Percentiles rank a stretch among this genome's conserved stretches.
phyloP scores from a whole-genome alignment of 2,329 filamentous ascomycete genomes.

The Sphaerulina populicola region DNA sequence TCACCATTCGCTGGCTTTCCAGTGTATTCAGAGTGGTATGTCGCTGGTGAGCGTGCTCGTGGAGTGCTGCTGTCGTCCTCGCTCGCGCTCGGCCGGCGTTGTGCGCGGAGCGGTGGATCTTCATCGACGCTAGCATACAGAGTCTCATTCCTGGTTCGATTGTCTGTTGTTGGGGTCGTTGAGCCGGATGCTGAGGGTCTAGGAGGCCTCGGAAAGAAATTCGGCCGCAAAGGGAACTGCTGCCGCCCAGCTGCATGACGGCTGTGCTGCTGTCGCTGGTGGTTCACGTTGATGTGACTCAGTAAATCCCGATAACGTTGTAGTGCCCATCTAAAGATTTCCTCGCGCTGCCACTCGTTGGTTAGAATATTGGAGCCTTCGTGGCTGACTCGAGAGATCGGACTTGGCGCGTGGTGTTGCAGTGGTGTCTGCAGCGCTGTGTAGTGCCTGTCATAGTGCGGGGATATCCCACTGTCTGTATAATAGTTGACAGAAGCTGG shows the following conservation, averaged over 20 bases:
- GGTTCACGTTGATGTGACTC: constrained; percentile 41
- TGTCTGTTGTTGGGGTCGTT: constrained; percentile 24
- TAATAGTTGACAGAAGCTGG: constrained; percentile 1
- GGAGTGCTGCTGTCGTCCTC: constrained; percentile 14
- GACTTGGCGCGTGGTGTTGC: background rate
- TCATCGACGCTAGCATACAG: constrained; percentile 7
- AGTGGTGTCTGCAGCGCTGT: background rate
- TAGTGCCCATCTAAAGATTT: constrained; percentile 40
- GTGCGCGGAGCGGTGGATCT: constrained; percentile 8
- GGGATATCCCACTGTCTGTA: background rate
- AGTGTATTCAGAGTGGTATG: constrained; percentile 5
- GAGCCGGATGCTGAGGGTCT: constrained; percentile 48
- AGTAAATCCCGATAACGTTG: constrained; percentile 44
- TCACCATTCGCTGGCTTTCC: constrained; percentile 19
- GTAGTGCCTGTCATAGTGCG: constrained; percentile 1
- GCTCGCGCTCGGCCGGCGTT: constrained; percentile 3
- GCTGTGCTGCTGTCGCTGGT: constrained; percentile 35
- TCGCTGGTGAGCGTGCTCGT: constrained; percentile 12
- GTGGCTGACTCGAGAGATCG: background rate
- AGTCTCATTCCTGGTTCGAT: constrained; percentile 5
- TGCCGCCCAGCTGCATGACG: constrained; percentile 36
- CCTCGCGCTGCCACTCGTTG: constrained; percentile 36
- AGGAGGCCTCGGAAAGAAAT: constrained; percentile 55
- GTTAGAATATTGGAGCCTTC: constrained; percentile 28
- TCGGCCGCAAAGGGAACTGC: constrained; percentile 43